Evolutionary conservation across 768 basidiomycete species (phyloP).

Genomic region (Cystofilobasidium capitatum): DNA sequence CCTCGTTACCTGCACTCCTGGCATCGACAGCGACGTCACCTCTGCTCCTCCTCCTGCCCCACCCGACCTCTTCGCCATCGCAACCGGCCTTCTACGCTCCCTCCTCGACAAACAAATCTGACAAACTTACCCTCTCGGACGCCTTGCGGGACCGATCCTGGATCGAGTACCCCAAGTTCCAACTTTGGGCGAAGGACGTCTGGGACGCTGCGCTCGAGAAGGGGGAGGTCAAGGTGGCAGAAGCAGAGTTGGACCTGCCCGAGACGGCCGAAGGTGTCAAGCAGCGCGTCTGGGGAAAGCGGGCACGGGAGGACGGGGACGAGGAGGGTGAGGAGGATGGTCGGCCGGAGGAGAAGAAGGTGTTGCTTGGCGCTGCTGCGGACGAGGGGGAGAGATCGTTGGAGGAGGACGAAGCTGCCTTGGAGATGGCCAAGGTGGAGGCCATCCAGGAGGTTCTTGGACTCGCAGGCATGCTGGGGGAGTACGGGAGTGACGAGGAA

Average conservation of each 20-base stretch:
- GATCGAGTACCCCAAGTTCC: conserved; percentile 18
- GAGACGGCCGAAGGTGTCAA: conserved; percentile 1
- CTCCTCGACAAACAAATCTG: neutral
- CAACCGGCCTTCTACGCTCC: conserved; percentile 1
- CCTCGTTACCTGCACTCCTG: neutral
- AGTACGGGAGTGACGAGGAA: conserved; percentile 16
- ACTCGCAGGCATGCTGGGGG: conserved; percentile 12
- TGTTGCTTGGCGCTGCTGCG: neutral
- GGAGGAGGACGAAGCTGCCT: too few relatives aligned
- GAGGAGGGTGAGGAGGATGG: neutral
- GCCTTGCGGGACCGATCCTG: conserved; percentile 10
- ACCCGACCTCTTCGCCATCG: conserved; percentile 1
- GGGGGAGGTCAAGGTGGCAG: neutral
- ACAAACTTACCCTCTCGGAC: neutral
- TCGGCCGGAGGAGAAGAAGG: neutral
- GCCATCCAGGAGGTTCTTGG: conserved; percentile 6
- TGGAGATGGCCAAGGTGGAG: neutral
- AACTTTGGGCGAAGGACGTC: neutral
- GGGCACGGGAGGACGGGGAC: neutral
- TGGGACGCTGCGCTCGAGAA: neutral
- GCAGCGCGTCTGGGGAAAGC: conserved; percentile 22
- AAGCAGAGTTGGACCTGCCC: conserved; percentile 4
- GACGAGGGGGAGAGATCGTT: too few relatives aligned
- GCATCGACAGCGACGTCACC: neutral
- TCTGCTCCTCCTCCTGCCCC: conserved; percentile 6